Percentiles rank a stretch among this genome's conserved stretches.
Evolutionary conservation across 345 rosid species (phyloP).

Genomic region (Garcia nutans): DNA sequence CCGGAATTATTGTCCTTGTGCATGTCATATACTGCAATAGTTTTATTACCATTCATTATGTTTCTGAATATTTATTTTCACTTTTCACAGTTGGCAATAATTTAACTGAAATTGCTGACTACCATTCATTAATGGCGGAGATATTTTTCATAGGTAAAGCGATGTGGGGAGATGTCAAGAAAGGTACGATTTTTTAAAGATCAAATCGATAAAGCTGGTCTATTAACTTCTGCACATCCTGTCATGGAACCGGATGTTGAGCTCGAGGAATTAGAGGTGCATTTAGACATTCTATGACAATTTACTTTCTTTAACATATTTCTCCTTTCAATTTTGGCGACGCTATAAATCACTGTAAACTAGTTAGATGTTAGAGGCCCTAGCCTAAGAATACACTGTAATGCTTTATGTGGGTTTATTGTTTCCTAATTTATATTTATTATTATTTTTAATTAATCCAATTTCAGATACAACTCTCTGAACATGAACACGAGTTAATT

Average conservation of each 20-base stretch:
- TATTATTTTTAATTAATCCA: constrained; percentile 24
- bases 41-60: constrained; percentile 1
- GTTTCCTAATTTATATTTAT: background rate
- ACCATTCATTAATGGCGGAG: constrained; percentile 22
- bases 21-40: too few relatives aligned
- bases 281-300: constrained; percentile 13
- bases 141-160: constrained; percentile 59
- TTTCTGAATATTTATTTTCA: background rate
- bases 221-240: constrained; percentile 57
- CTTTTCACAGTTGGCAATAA: background rate
- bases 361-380: background rate
- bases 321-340: constrained; percentile 8
- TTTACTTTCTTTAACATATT: background rate
- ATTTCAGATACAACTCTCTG: constrained; percentile 75
- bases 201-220: constrained; percentile 86
- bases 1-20: too few relatives aligned
- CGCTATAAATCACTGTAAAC: background rate
- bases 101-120: constrained; percentile 6
- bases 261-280: constrained; percentile 88
- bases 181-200: constrained; percentile 85
- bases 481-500: constrained; percentile 83
- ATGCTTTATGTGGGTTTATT: background rate
- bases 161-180: constrained; percentile 97
- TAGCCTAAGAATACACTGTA: background rate
- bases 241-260: constrained; percentile 70